phyloP scores from a whole-genome alignment of 2,329 filamentous ascomycete species.

The Nigrograna mackinnonii region DNA sequence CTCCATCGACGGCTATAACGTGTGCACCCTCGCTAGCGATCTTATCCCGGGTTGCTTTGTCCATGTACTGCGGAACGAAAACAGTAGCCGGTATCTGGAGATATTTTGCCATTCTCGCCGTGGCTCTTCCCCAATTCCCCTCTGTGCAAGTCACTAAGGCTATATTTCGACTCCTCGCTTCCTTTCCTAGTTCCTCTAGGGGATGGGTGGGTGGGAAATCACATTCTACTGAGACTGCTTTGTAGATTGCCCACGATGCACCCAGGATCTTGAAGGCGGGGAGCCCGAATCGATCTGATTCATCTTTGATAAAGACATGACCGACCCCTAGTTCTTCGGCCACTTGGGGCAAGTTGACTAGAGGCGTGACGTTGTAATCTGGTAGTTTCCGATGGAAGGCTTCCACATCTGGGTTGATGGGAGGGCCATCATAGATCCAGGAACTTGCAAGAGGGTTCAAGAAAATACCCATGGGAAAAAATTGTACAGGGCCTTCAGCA shows the following conservation, averaged over 20 bases:
- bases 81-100: constrained; percentile 61
- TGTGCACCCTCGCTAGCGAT: constrained; percentile 67
- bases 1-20: constrained; percentile 58
- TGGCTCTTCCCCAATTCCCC: constrained; percentile 76
- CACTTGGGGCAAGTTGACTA: constrained; percentile 57
- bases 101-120: constrained; percentile 68
- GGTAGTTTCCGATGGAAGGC: constrained; percentile 64
- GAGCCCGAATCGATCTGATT: constrained; percentile 68
- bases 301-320: constrained; percentile 70
- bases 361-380: constrained; percentile 58
- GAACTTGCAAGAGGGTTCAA: constrained; percentile 6
- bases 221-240: constrained; percentile 54
- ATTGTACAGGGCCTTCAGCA: no score
- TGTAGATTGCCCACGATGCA: constrained; percentile 71
- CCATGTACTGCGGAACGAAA: constrained; percentile 66
- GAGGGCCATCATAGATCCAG: constrained; percentile 1
- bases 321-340: constrained; percentile 60
- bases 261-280: constrained; percentile 82
- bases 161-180: constrained; percentile 34
- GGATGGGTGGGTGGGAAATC: constrained; percentile 45
- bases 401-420: constrained; percentile 21
- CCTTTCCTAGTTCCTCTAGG: constrained; percentile 31
- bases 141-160: constrained; percentile 69
- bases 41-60: constrained; percentile 53
- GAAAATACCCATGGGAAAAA: background rate